A percentile compares a stretch with the other conserved stretches of the same genome.
Evolutionary conservation across 805 yeast genomes (phyloP).

Genomic region (Barnettozyma botsteinii): DNA sequence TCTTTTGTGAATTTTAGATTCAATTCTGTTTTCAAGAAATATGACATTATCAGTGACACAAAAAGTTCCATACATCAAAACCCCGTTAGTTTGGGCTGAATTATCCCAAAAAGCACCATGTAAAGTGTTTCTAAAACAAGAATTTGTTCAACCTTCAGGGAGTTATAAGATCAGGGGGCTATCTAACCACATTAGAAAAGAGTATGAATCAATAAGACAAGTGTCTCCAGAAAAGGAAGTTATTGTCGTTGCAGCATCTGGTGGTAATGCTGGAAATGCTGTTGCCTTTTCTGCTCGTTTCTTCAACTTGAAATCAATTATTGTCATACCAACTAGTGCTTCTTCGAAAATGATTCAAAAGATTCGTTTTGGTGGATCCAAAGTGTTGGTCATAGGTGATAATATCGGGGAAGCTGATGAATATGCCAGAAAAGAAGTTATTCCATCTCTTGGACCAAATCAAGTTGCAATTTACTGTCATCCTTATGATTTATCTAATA

Average conservation of each 20-base stretch:
- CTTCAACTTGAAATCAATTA: constrained; percentile 39
- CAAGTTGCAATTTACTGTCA: constrained; percentile 44
- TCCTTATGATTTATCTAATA: constrained; percentile 44
- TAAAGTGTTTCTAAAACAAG: constrained; percentile 42
- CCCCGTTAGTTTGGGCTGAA: constrained; percentile 35
- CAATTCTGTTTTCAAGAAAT: not conserved
- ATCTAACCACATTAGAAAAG: constrained; percentile 38
- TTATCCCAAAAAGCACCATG: constrained; percentile 29
- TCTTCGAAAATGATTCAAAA: constrained; percentile 39
- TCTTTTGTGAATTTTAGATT: not conserved
- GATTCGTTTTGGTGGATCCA: constrained; percentile 44
- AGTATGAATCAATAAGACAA: constrained; percentile 22
- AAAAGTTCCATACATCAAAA: constrained; percentile 22
- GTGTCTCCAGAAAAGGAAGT: constrained; percentile 28
- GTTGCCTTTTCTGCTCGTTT: constrained; percentile 43
- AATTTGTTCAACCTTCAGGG: constrained; percentile 50
- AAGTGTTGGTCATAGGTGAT: constrained; percentile 40
- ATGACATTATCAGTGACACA: constrained; percentile 4
- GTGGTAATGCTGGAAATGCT: constrained; percentile 53
- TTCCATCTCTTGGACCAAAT: constrained; percentile 20
- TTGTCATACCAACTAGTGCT: constrained; percentile 52
- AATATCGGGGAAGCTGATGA: constrained; percentile 47
- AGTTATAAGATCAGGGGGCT: constrained; percentile 54
- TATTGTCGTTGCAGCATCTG: constrained; percentile 46
- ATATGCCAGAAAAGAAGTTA: constrained; percentile 31